A percentile compares a stretch with the other conserved stretches of the same genome.
These are phyloP conservation scores for Pseudozyma sp. DNA, from an alignment of 1,284 basidiomycete species.

Conservation along the genomic window DNA sequence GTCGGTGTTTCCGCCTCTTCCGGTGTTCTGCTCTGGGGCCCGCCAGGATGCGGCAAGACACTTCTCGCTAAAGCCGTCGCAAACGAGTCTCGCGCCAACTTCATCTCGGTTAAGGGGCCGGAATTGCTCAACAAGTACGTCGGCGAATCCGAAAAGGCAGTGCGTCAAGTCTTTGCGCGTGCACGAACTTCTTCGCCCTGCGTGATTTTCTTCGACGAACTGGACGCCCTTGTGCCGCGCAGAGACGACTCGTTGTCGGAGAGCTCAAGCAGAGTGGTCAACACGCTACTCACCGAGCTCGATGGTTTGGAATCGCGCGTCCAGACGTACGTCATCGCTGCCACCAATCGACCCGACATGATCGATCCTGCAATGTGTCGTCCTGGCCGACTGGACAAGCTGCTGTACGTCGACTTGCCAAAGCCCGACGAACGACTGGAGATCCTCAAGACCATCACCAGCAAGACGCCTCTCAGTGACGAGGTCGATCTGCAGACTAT, in stretches of 20 bases:
- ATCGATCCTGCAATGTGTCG: slow-evolving; percentile 98
- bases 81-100: slow-evolving; percentile 92
- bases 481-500: slow-evolving; percentile 53
- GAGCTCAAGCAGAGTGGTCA: slow-evolving; percentile 95
- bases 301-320: slow-evolving; percentile 87
- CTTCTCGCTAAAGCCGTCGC: slow-evolving; percentile 95
- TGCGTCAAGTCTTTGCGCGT: slow-evolving; percentile 90
- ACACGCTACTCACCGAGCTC: slow-evolving; percentile 94
- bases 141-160: slow-evolving; percentile 94
- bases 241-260: slow-evolving; percentile 92
- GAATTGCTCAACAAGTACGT: slow-evolving; percentile 97
- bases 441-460: slow-evolving; percentile 75
- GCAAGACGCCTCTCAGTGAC: slow-evolving; percentile 80
- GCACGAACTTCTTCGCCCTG: slow-evolving; percentile 88
- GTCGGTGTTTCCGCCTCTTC: slow-evolving; percentile 81
- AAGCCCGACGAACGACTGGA: slow-evolving; percentile 81
- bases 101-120: slow-evolving; percentile 96
- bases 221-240: slow-evolving; percentile 93
- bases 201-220: slow-evolving; percentile 94
- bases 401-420: slow-evolving; percentile 95
- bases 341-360: slow-evolving; percentile 98
- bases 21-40: slow-evolving; percentile 97
- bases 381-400: slow-evolving; percentile 93
- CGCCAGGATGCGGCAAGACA: slow-evolving; percentile 97
- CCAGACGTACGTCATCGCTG: slow-evolving; percentile 95